A percentile compares a stretch with the other conserved stretches of the same genome.
These are phyloP conservation scores for Leccinum sublutescens DNA, from an alignment of 768 basidiomycete genomes.

Conservation along the genomic window DNA sequence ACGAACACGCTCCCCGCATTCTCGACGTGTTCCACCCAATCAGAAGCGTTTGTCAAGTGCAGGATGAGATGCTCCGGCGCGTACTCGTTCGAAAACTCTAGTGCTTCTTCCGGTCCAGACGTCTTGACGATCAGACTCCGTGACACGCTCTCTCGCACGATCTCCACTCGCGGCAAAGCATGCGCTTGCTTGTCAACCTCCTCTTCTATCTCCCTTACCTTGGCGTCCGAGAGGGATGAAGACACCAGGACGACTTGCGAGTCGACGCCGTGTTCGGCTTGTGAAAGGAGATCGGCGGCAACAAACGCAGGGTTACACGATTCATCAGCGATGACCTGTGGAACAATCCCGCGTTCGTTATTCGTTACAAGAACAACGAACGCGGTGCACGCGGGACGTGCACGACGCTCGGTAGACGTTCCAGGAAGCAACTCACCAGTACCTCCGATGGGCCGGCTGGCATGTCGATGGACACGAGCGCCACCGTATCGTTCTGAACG, in stretches of 20 bases:
- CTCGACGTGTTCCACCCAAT: slow-evolving; percentile 62
- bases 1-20: slow-evolving; percentile 98
- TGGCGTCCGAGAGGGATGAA: slow-evolving; percentile 60
- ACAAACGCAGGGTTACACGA: slow-evolving; percentile 87
- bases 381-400: slow-evolving; percentile 46
- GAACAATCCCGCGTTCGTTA: slow-evolving; percentile 27
- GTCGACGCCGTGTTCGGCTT: slow-evolving; percentile 97
- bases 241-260: slow-evolving; percentile 96
- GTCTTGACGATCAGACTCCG: slow-evolving; percentile 89
- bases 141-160: slow-evolving; percentile 82
- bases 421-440: slow-evolving; percentile 51
- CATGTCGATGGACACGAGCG: slow-evolving; percentile 97
- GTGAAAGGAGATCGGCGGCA: slow-evolving; percentile 94
- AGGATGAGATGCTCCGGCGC: slow-evolving; percentile 97
- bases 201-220: slow-evolving; percentile 71
- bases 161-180: slow-evolving; percentile 84
- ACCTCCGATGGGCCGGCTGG: slow-evolving; percentile 98
- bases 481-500: slow-evolving; percentile 97
- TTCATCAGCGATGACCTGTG: slow-evolving; percentile 89
- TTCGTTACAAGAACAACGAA: slow-evolving; percentile 39
- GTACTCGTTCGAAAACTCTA: slow-evolving; percentile 93
- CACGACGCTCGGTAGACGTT: slow-evolving; percentile 57
- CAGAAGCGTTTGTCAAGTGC: slow-evolving; percentile 73
- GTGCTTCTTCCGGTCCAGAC: slow-evolving; percentile 65
- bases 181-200: slow-evolving; percentile 87